Base-by-base conservation (phyloP, 2,329 filamentous ascomycete genomes). In the Emmonsia crescens region DNA sequence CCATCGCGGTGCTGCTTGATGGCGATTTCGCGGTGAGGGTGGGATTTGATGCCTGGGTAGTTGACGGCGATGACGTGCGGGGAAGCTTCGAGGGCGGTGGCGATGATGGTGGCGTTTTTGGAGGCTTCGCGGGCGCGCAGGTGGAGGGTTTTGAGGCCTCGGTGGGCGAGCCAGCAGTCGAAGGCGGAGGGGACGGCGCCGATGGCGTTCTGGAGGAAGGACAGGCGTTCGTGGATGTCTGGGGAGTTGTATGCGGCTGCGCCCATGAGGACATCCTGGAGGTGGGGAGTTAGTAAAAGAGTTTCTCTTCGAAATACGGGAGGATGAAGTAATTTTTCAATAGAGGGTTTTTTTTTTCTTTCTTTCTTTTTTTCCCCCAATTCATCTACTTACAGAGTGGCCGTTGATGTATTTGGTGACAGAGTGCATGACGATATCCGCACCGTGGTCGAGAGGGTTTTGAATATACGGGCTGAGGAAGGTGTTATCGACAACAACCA, bases 341-440 rank as follows among this genome's bases (percentile, higher is more conserved):
- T n/a, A 19, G 40, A 42, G 40, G 5, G 16, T 6, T n/a, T 3
- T n/a, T 42, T 42, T n/a, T 42, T n/a, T 19, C 5, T 5, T 42
- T 42, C 10, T 2, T 31, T 29, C 12, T 51, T 14, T 52, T 55
- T 24, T n/a, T n/a, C n/a, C n/a, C n/a, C 1, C 9, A 36, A 12
- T 19, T 24, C 5, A 38, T 27, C n/a, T 48, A 31, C 76, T 60
- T 72, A 79, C 77, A 1, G 83, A 85, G 80, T 99, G 94, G 58
- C 94, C 94, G 75, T 97, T 97, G 80, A 99, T 97, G 79, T 97
- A 99, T 79, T 99, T 99, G 52, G 94, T 99, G 61, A 99, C 94
- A 61, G 87, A 92, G 82, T 97, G 93, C 51, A 97, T 89, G 67
- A 97, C 93, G 66, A 97, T 92, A 76, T 99, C 94, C 68, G 94